phyloP scores from a whole-genome alignment of 75 land plant species.

The Larix kaempferi region DNA sequence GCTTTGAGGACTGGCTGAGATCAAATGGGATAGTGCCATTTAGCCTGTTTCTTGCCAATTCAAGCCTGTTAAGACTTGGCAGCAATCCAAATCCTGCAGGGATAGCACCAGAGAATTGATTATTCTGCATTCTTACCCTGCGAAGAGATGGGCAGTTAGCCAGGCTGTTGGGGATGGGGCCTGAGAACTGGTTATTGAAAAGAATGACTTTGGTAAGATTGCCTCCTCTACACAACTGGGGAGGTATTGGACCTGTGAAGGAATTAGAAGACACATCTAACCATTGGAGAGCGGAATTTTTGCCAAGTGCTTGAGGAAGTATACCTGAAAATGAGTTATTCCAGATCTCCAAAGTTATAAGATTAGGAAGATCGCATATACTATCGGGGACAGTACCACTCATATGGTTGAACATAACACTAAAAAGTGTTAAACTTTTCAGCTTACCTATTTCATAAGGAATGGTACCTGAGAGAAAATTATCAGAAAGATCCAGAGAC shows the following conservation, averaged over 20 bases:
- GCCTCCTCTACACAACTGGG: constrained; percentile 43
- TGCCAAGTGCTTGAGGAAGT: constrained; percentile 55
- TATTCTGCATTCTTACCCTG: constrained; percentile 69
- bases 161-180: constrained; percentile 50
- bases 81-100: constrained; percentile 66
- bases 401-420: constrained; percentile 67
- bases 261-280: constrained; percentile 75
- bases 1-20: constrained; percentile 35
- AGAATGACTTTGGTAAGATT: constrained; percentile 67
- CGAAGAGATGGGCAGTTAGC: constrained; percentile 50
- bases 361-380: constrained; percentile 44
- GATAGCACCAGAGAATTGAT: constrained; percentile 63
- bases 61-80: constrained; percentile 58
- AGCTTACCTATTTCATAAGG: constrained; percentile 54
- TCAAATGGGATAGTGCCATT: constrained; percentile 56
- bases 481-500: constrained; percentile 75
- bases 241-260: constrained; percentile 67
- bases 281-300: constrained; percentile 46
- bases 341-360: constrained; percentile 67
- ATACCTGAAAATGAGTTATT: constrained; percentile 63
- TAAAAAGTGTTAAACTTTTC: constrained; percentile 62
- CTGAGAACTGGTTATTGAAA: constrained; percentile 66
- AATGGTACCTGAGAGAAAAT: constrained; percentile 58
- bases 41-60: constrained; percentile 53
- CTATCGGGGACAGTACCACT: constrained; percentile 55